A percentile compares a stretch with the other conserved stretches of the same genome.
phyloP scores from a whole-genome alignment of 192 early-diverging fungal species.

The Rhizoclosmatium globosum region DNA sequence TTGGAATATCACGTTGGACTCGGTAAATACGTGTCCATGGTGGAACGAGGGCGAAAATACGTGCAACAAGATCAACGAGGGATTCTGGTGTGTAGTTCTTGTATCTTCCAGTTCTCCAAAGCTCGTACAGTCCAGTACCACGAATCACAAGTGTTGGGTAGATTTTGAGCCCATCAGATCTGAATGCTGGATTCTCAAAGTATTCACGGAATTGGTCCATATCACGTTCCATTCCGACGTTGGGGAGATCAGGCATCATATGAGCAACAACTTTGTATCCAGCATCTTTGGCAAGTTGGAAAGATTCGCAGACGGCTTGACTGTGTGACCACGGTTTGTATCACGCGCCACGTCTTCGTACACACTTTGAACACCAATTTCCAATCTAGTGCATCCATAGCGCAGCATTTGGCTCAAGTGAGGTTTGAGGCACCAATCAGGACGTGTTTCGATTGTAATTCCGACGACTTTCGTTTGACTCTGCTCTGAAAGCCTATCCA shows the following conservation, averaged over 20 bases:
- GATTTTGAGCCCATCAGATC: slow-evolving; percentile 96
- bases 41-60: slow-evolving; percentile 94
- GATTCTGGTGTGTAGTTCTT: slow-evolving; percentile 97
- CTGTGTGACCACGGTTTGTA: slow-evolving; percentile 98
- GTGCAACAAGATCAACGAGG: slow-evolving; percentile 93
- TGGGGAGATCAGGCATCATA: slow-evolving; percentile 99
- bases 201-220: slow-evolving; percentile 94
- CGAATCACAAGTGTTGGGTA: slow-evolving; percentile 99
- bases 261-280: slow-evolving; percentile 99
- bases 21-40: slow-evolving; percentile 99
- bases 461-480: slow-evolving; percentile 97
- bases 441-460: slow-evolving; percentile 99
- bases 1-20: slow-evolving; percentile 99
- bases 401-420: slow-evolving; percentile 97
- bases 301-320: slow-evolving; percentile 96
- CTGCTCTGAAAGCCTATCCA: slow-evolving; percentile 87
- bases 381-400: slow-evolving; percentile 98
- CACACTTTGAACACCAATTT: slow-evolving; percentile 98
- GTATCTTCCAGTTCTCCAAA: slow-evolving; percentile 98
- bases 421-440: slow-evolving; percentile 97
- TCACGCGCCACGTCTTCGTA: slow-evolving; percentile 99
- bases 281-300: slow-evolving; percentile 97
- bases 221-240: slow-evolving; percentile 99
- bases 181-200: slow-evolving; percentile 99
- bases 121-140: slow-evolving; percentile 97